Base-by-base conservation (phyloP, 345 rosid species). In the Eucalyptus coolabah region DNA sequence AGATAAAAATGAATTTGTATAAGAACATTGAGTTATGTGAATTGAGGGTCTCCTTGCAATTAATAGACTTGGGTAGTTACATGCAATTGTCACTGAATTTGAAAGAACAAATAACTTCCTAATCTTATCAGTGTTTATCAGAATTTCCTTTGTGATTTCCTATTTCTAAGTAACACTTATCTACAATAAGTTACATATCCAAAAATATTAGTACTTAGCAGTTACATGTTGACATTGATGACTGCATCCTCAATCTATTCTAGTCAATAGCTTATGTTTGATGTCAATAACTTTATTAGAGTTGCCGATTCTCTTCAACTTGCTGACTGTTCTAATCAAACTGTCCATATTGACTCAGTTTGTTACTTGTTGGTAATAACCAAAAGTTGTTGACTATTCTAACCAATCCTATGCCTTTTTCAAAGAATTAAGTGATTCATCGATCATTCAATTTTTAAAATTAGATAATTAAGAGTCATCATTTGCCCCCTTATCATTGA, bases 51-150 rank as follows among this genome's bases (percentile, higher is more conserved):
- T 26, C 2, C 67, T 12, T 60, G 30, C n/a, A 26, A 28, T 60
- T 26, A 60, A 60, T 26, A 28, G 15, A 60, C 8, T 60, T 26
- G 15, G 67, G 67, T 60, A 60, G n/a, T 28, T 60, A 56, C 63
- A 12, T 6, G 7, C 67, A 60, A 60, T 1, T 11, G 67, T 60
- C 32, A 60, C 30, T 60, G 32, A 26, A 60, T 60, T 60, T 60
- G 32, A 60, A 60, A 60, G 67, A 60, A 28, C 15, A 26, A 60
- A 60, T 56, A 60, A 60, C n/a, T 26, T 60, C 67, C 32, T 60
- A 12, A 60, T 60, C 1, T 0, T 60, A 12, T 60, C 7, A 0
- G 0, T 6, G 16, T 4, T 60, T 60, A 60, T 26, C 14, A 60
- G 16, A 28, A 60, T 26, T 60, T 60, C 30, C 67, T 28, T 12